Base-by-base conservation (phyloP, 495 filamentous ascomycete species). In the Tuber microsphaerosporum region DNA sequence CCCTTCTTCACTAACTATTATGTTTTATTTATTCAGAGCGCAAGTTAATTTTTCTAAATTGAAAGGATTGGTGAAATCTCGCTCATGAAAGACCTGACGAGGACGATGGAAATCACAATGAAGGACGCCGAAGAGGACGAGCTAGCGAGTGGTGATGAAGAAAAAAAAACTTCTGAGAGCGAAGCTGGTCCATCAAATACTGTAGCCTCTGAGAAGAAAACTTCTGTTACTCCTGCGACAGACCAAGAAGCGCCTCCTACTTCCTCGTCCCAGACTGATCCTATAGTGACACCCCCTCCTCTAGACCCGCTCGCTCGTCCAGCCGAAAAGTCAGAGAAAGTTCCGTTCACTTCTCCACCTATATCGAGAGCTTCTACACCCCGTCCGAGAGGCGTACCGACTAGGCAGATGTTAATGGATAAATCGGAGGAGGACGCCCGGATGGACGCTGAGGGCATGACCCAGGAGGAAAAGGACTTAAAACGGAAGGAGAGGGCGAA, bases 91-190 rank as follows among this genome's bases (percentile, higher is more conserved):
- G 93, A 95, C 79, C 86, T 96, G 51, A 94, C 92, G 5, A 90
- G 91, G 75, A 93, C 93, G 3, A 94, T 95, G 92, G 93, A 95
- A 79, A 97, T 97, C 75, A 93, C 92, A 26, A 91, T 91, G 88
- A 86, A 90, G 72, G 89, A 89, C 46, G 89, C 88, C 80, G 90
- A 90, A 74, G 90, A 89, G 73, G 90, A 91, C 43, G 86, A 80
- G 3, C 44, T 69, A 10, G 71, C 74, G 12, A 77, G 61, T 31
- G 78, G 84, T 31, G 88, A 89, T 73, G 87, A 91, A 74, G 87
- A 84, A 41, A 84, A 86, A 42, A 88, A 79, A 71, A 37, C 43
- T 31, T 45, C 73, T 39, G 79, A 81, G 44, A 26, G 51, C 9
- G 85, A 87, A 74, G 80, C 84, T 41, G 83, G 74, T 37, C 69